Evolutionary conservation across 1,139 yeast species (phyloP).

Genomic region (Candida tetrigidarum): DNA sequence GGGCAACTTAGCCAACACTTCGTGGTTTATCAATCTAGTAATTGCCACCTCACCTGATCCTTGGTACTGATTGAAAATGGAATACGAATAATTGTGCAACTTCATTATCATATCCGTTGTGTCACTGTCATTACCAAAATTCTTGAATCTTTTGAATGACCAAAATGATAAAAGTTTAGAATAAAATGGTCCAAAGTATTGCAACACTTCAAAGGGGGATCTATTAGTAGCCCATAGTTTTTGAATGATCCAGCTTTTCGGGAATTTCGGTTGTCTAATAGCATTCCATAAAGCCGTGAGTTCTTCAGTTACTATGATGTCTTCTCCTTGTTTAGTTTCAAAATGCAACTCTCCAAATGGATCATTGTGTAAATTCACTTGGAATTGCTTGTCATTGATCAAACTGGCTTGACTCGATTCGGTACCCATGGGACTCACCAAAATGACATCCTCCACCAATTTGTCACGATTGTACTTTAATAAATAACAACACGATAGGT

Average conservation of each 20-base stretch:
- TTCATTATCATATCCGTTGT: slow-evolving; percentile 32
- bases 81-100: slow-evolving; percentile 46
- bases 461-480: slow-evolving; percentile 38
- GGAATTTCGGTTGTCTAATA: slow-evolving; percentile 46
- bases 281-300: slow-evolving; percentile 40
- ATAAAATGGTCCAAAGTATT: slow-evolving; percentile 43
- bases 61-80: slow-evolving; percentile 49
- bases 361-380: slow-evolving; percentile 39
- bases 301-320: slow-evolving; percentile 22
- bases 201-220: slow-evolving; percentile 47
- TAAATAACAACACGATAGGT: slow-evolving; percentile 42
- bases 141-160: slow-evolving; percentile 46
- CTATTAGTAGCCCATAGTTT: slow-evolving; percentile 43
- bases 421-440: slow-evolving; percentile 53
- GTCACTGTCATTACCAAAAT: slow-evolving; percentile 23
- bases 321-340: slow-evolving; percentile 25
- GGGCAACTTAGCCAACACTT: slow-evolving; percentile 44
- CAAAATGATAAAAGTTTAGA: slow-evolving; percentile 46
- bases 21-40: slow-evolving; percentile 45
- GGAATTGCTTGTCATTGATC: slow-evolving; percentile 34
- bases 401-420: slow-evolving; percentile 43
- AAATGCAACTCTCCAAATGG: slow-evolving; percentile 32
- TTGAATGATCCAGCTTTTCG: slow-evolving; percentile 35
- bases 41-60: slow-evolving; percentile 52
- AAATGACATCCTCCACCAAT: slow-evolving; percentile 34